These are phyloP conservation scores for Ophiobolus disseminans DNA, from an alignment of 2,329 filamentous ascomycete genomes.

Conservation along the genomic window DNA sequence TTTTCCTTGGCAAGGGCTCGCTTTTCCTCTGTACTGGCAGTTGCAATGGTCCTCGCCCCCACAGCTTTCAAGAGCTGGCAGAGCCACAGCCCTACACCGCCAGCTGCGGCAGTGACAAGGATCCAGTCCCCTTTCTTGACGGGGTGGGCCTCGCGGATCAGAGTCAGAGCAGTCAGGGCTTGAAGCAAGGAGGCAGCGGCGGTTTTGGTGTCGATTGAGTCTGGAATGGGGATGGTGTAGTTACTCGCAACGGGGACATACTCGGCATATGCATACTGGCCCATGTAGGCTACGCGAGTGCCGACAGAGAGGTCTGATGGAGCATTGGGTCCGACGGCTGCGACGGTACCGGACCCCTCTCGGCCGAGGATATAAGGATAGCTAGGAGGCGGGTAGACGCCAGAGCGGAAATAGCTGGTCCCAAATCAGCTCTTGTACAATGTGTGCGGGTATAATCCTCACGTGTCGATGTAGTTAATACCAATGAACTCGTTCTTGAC, in stretches of 20 bases:
- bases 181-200: slow-evolving; percentile 78
- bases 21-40: slow-evolving; percentile 77
- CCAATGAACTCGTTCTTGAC: slow-evolving; percentile 82
- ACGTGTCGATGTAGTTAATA: slow-evolving; percentile 89
- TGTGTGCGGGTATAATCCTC: slow-evolving; percentile 14
- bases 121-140: slow-evolving; percentile 81
- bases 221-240: slow-evolving; percentile 69
- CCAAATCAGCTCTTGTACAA: background rate
- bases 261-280: slow-evolving; percentile 63
- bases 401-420: slow-evolving; percentile 78
- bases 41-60: slow-evolving; percentile 81
- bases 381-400: slow-evolving; percentile 73
- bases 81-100: slow-evolving; percentile 74
- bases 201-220: slow-evolving; percentile 64
- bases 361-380: slow-evolving; percentile 80
- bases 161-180: slow-evolving; percentile 80
- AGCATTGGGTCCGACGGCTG: slow-evolving; percentile 63
- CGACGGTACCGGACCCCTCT: slow-evolving; percentile 77
- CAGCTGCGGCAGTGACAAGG: slow-evolving; percentile 84
- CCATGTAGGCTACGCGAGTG: slow-evolving; percentile 75
- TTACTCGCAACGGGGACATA: slow-evolving; percentile 63
- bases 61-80: slow-evolving; percentile 75
- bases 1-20: slow-evolving; percentile 70
- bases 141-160: slow-evolving; percentile 74
- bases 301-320: slow-evolving; percentile 66